These are phyloP conservation scores for Arthrobotrys musiformis DNA, from an alignment of 2,329 filamentous ascomycete species.

Conservation along the genomic window DNA sequence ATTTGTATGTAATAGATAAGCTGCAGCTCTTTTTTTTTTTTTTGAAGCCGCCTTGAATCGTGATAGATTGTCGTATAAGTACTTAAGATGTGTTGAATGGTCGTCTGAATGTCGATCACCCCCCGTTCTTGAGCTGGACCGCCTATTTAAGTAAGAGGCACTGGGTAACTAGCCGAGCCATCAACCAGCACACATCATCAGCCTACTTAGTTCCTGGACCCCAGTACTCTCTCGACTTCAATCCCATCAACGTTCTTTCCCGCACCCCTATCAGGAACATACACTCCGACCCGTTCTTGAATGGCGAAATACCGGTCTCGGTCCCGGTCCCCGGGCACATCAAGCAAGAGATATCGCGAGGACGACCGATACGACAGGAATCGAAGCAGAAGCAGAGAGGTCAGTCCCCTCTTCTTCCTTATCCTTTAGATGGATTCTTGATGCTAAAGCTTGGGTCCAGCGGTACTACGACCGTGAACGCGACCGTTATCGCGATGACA, in stretches of 20 bases:
- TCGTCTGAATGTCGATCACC: background rate
- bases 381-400: constrained; percentile 51
- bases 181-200: too few species aligned
- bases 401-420: background rate
- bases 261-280: background rate
- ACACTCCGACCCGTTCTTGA: background rate
- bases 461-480: constrained; percentile 56
- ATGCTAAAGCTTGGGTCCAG: constrained; percentile 11
- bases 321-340: constrained; percentile 46
- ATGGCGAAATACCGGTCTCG: constrained; percentile 55
- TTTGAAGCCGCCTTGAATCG: background rate
- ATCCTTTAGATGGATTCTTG: too few species aligned
- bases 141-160: too few species aligned
- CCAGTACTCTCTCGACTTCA: background rate
- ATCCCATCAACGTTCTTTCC: background rate
- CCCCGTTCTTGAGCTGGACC: too few species aligned
- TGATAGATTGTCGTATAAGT: too few species aligned
- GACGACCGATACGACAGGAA: constrained; percentile 51
- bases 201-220: background rate
- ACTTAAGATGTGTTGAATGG: background rate
- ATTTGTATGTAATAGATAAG: constrained; percentile 56
- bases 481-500: constrained; percentile 58
- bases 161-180: too few species aligned
- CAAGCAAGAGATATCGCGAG: constrained; percentile 50
- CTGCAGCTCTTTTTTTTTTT: constrained; percentile 8